Conservation (phyloP, 768 basidiomycete species). For the Scleroderma bovista region DNA sequence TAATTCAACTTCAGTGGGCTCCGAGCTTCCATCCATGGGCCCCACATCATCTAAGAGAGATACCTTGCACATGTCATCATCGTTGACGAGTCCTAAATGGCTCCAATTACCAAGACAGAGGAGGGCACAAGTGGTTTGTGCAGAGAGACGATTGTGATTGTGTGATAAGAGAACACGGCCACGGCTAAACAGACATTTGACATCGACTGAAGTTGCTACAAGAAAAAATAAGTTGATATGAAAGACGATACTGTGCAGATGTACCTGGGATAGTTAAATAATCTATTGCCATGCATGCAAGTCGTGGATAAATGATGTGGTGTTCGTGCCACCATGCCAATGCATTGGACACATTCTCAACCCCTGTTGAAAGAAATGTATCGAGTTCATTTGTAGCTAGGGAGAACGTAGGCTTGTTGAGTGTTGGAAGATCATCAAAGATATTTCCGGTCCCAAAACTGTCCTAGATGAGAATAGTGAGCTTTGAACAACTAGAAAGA, state of each 20-base stretch:
- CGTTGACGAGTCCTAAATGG: conserved; percentile 15
- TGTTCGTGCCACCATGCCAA: neutral
- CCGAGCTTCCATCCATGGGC: neutral
- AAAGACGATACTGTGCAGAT: neutral
- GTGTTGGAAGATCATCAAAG: conserved; percentile 1
- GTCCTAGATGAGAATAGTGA: neutral
- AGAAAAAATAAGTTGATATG: no score
- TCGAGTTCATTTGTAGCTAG: neutral
- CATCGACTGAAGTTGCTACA: conserved; percentile 30
- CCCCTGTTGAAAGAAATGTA: neutral
- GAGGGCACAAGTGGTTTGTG: conserved; percentile 21
- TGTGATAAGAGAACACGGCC: conserved; percentile 23
- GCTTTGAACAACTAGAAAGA: neutral
- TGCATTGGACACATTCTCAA: neutral
- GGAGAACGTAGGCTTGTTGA: neutral
- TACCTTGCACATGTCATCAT: conserved; percentile 15
- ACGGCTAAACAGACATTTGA: conserved; percentile 24
- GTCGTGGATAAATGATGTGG: neutral
- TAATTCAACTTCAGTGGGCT: conserved; percentile 10
- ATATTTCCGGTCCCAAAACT: neutral
- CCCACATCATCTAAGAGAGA: conserved; percentile 1
- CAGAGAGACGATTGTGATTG: conserved; percentile 19
- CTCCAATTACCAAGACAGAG: conserved; percentile 32
- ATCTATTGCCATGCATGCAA: neutral
- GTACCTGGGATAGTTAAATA: neutral